Percentiles rank a stretch among this genome's conserved stretches.
These are phyloP conservation scores for Suhomyces pyralidae DNA, from an alignment of 805 yeast species.

Conservation along the genomic window DNA sequence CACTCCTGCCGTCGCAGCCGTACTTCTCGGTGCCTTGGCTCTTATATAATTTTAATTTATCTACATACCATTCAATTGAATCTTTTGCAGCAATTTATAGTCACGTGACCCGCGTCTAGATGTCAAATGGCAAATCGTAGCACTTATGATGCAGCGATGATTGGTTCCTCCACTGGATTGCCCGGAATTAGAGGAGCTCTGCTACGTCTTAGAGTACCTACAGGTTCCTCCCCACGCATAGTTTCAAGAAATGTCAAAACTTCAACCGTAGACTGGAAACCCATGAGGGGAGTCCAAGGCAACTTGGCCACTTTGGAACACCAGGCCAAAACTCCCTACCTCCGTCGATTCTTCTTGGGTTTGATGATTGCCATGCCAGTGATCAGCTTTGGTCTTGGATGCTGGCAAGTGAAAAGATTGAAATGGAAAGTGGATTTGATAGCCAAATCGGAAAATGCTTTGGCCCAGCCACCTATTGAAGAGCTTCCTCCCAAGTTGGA, in stretches of 20 bases:
- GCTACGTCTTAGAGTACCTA: not conserved
- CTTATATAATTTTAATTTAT: slow-evolving; percentile 5
- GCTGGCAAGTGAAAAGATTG: slow-evolving; percentile 87
- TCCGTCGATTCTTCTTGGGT: slow-evolving; percentile 42
- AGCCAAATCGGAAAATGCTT: slow-evolving; percentile 75
- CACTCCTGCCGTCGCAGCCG: slow-evolving; percentile 12
- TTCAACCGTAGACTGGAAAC: slow-evolving; percentile 81
- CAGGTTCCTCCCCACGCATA: not conserved
- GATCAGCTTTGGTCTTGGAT: slow-evolving; percentile 78
- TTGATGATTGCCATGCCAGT: slow-evolving; percentile 75
- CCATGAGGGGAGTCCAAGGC: slow-evolving; percentile 51
- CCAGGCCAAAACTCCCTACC: slow-evolving; percentile 33
- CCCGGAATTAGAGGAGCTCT: not conserved
- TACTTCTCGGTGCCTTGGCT: slow-evolving; percentile 13
- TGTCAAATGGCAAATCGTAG: not conserved
- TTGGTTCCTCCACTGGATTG: not conserved
- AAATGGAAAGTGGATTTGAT: slow-evolving; percentile 86
- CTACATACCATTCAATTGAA: too few relatives aligned
- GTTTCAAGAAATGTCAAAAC: slow-evolving; percentile 44
- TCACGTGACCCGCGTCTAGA: not conserved
- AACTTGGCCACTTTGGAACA: slow-evolving; percentile 38
- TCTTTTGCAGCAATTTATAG: not conserved
- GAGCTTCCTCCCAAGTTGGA: slow-evolving; percentile 61
- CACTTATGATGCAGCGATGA: not conserved
- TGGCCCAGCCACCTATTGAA: slow-evolving; percentile 69